These are phyloP conservation scores for Penicillium crustosum DNA, from an alignment of 2,329 filamentous ascomycete species.

Conservation along the genomic window DNA sequence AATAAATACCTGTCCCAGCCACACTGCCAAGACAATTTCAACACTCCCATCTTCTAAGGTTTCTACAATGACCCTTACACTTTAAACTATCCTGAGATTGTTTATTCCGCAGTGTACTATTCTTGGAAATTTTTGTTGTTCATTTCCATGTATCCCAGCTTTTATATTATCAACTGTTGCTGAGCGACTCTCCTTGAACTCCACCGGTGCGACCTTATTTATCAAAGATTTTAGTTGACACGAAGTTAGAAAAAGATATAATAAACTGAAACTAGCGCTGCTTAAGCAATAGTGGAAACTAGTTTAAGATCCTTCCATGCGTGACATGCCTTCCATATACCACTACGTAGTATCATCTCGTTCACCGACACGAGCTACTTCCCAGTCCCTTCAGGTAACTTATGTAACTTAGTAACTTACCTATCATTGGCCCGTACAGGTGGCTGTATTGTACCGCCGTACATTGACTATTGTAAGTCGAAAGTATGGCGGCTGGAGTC, in stretches of 20 bases:
- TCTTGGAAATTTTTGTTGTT: neutral
- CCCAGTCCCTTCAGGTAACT: neutral
- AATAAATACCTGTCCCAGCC: neutral
- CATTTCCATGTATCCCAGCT: neutral
- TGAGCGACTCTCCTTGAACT: neutral
- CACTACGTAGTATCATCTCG: no score
- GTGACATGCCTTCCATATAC: neutral
- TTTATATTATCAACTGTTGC: neutral
- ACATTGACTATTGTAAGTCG: neutral
- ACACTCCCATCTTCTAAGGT: no score
- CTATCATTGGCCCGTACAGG: neutral
- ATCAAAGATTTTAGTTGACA: neutral
- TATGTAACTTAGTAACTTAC: no score
- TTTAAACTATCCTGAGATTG: neutral
- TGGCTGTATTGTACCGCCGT: neutral
- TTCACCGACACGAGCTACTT: neutral
- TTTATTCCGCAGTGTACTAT: neutral
- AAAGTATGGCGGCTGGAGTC: neutral
- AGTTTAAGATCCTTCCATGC: neutral
- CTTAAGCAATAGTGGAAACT: neutral
- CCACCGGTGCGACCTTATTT: neutral
- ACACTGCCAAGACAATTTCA: slow-evolving; percentile 1
- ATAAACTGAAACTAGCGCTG: neutral
- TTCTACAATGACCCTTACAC: neutral
- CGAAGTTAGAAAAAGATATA: neutral